phyloP scores from a whole-genome alignment of 345 rosid species.

The Acer yangbiense region DNA sequence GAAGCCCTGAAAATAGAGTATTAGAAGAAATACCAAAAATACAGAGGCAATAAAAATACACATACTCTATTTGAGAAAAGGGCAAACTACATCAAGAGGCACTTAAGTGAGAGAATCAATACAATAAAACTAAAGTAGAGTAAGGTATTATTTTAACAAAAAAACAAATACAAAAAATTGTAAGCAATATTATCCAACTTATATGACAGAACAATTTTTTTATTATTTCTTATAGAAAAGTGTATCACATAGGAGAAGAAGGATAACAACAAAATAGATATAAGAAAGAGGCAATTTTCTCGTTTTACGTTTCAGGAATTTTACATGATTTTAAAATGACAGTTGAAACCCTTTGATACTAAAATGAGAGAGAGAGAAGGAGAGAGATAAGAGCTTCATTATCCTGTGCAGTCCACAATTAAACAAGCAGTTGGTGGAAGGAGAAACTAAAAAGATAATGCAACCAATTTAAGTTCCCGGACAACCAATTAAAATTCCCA shows the following conservation, averaged over 20 bases:
- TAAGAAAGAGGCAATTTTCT: neutral
- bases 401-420: neutral
- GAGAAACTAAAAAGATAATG: neutral
- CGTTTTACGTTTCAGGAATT: neutral
- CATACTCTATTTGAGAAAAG: no score
- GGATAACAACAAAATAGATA: neutral
- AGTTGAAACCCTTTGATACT: neutral
- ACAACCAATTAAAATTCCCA: neutral
- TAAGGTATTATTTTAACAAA: neutral
- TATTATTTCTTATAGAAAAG: no score
- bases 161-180: neutral
- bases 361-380: neutral
- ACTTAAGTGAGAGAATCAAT: neutral
- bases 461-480: neutral
- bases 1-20: slow-evolving; percentile 61
- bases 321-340: neutral
- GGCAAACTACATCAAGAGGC: no score
- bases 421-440: neutral
- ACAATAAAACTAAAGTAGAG: neutral
- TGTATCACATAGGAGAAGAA: neutral
- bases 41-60: no score
- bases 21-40: no score
- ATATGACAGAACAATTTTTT: neutral
- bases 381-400: neutral
- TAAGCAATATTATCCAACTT: neutral